Evolutionary conservation across 73 alveolate species (phyloP).

Genomic region (Loxodes magnus): DNA sequence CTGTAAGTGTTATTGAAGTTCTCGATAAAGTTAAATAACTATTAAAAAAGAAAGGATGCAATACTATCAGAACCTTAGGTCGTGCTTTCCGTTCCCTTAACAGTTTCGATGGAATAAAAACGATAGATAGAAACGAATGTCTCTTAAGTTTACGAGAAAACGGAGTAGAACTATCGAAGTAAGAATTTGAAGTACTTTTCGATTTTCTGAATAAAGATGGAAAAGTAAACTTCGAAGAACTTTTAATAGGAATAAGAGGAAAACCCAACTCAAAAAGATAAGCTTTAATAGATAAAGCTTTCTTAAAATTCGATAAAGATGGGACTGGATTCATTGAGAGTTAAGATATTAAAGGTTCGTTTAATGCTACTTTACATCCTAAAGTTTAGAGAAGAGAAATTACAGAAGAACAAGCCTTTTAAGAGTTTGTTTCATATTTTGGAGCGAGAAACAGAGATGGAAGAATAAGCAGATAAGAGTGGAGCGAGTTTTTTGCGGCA

Average conservation of each 20-base stretch:
- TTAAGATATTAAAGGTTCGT: conserved; percentile 80
- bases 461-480: conserved; percentile 69
- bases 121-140: conserved; percentile 83
- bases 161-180: conserved; percentile 74
- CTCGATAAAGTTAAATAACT: conserved; percentile 26
- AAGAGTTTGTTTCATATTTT: conserved; percentile 67
- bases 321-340: conserved; percentile 77
- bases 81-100: conserved; percentile 68
- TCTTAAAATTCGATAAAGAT: conserved; percentile 83
- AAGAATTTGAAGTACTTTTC: conserved; percentile 61
- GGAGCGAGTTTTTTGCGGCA: conserved; percentile 94
- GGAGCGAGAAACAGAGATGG: conserved; percentile 88
- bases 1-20: conserved; percentile 19
- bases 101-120: conserved; percentile 77
- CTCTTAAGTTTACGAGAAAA: conserved; percentile 68
- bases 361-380: conserved; percentile 76
- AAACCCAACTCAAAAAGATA: conserved; percentile 79
- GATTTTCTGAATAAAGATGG: conserved; percentile 70
- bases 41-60: conserved; percentile 54
- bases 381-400: conserved; percentile 80
- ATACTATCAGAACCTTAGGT: conserved; percentile 70
- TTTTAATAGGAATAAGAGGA: conserved; percentile 82
- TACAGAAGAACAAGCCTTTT: conserved; percentile 84
- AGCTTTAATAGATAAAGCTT: conserved; percentile 80
- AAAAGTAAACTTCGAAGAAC: conserved; percentile 74